phyloP scores from a whole-genome alignment of 306 rosid species.

The Cyamopsis tetragonoloba region DNA sequence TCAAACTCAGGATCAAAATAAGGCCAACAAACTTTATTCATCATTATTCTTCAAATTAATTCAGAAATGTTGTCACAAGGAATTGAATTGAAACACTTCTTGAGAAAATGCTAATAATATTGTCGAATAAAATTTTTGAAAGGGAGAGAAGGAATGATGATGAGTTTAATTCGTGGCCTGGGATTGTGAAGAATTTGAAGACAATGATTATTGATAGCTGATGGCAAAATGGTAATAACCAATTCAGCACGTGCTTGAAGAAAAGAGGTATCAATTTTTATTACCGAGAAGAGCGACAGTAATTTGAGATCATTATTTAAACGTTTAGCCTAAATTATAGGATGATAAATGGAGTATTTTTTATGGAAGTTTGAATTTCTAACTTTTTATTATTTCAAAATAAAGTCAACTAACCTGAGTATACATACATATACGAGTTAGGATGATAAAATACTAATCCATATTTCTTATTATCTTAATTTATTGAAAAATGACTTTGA shows the following conservation, averaged over 20 bases:
- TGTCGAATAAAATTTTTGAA: not conserved
- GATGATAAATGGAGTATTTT: too few relatives aligned
- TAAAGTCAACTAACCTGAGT: not conserved
- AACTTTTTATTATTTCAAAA: not conserved
- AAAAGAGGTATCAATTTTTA: slow-evolving; percentile 1
- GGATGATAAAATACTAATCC: too few relatives aligned
- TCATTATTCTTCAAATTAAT: slow-evolving; percentile 41
- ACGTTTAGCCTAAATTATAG: not conserved
- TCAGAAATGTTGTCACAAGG: not conserved
- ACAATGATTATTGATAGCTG: not conserved
- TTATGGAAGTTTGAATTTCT: not conserved
- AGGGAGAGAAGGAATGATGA: not conserved
- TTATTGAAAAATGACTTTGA: not conserved
- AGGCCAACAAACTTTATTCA: slow-evolving; percentile 61
- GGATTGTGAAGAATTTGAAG: not conserved
- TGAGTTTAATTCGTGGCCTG: not conserved
- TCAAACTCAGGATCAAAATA: slow-evolving; percentile 81
- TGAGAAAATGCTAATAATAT: not conserved
- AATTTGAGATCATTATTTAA: not conserved
- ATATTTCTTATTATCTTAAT: slow-evolving; percentile 24
- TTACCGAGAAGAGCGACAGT: not conserved
- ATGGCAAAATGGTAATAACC: not conserved
- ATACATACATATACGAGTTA: too few relatives aligned
- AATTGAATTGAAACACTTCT: not conserved
- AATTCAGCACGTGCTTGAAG: not conserved